Evolutionary conservation across 1,284 basidiomycete species (phyloP).

Genomic region (Tilletia horrida): DNA sequence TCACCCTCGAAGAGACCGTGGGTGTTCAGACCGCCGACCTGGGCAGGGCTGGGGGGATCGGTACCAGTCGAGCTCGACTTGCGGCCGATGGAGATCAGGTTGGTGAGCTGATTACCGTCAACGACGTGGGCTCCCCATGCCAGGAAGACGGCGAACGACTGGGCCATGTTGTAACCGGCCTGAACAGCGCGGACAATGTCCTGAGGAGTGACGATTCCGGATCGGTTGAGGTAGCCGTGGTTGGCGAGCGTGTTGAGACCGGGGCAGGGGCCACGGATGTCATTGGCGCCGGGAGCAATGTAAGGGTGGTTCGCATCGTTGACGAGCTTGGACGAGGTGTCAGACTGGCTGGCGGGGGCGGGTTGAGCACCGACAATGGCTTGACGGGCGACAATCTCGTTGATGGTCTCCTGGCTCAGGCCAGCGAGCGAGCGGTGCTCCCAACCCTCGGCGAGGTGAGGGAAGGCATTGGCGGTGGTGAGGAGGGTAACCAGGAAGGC

Average conservation of each 20-base stretch:
- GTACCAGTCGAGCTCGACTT: slow-evolving; percentile 22
- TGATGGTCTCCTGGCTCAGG: not conserved
- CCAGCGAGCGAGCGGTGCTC: not conserved
- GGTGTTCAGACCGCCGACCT: slow-evolving; percentile 20
- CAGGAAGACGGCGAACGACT: slow-evolving; percentile 25
- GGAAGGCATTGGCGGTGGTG: slow-evolving; percentile 14
- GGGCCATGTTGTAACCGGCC: slow-evolving; percentile 27
- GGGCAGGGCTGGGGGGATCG: slow-evolving; percentile 13
- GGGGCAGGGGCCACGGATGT: slow-evolving; percentile 26
- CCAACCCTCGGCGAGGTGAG: slow-evolving; percentile 3
- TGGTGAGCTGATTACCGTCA: slow-evolving; percentile 25
- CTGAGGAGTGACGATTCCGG: slow-evolving; percentile 24
- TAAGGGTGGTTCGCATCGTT: slow-evolving; percentile 29
- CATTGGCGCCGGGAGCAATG: slow-evolving; percentile 22
- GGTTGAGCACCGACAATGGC: not conserved
- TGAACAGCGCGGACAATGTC: slow-evolving; percentile 27
- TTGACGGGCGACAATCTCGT: not conserved
- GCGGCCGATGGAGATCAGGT: slow-evolving; percentile 20
- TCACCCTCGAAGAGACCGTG: slow-evolving; percentile 28
- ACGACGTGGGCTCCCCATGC: slow-evolving; percentile 25
- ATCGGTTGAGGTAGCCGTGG: slow-evolving; percentile 22
- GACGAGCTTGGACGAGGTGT: slow-evolving; percentile 12
- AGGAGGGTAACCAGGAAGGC: not conserved
- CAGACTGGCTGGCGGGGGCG: not conserved
- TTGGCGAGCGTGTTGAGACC: slow-evolving; percentile 29